Conservation (phyloP, 805 yeast genomes). For the Cyberlindnera veronae region DNA sequence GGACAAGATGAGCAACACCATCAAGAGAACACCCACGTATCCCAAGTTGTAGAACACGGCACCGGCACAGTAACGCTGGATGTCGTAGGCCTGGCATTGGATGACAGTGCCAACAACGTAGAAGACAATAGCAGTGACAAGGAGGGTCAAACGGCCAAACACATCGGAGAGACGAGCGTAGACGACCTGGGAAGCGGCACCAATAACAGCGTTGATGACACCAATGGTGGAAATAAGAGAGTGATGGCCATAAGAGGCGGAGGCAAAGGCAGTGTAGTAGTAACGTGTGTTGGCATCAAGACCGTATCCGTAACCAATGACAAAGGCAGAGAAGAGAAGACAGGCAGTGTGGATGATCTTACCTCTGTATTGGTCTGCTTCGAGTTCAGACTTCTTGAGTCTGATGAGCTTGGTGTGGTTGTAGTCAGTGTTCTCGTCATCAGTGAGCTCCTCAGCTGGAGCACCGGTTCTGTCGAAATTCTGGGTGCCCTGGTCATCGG, state of each 20-base stretch:
- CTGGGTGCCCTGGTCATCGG: too few species aligned
- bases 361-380: constrained; percentile 41
- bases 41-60: constrained; percentile 53
- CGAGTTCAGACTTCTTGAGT: constrained; percentile 1
- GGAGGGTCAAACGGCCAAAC: constrained; percentile 60
- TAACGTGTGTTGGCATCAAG: constrained; percentile 49
- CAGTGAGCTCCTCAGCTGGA: too few species aligned
- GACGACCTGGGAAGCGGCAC: constrained; percentile 63
- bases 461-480: too few species aligned
- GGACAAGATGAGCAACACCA: constrained; percentile 55
- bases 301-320: constrained; percentile 52
- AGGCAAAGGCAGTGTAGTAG: constrained; percentile 52
- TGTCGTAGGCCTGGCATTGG: constrained; percentile 56
- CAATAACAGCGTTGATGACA: constrained; percentile 55
- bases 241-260: constrained; percentile 49
- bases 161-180: constrained; percentile 62
- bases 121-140: constrained; percentile 47
- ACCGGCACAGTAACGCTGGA: constrained; percentile 61
- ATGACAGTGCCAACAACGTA: constrained; percentile 62
- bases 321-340: constrained; percentile 43
- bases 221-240: constrained; percentile 57
- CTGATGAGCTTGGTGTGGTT: constrained; percentile 4
- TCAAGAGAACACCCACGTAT: constrained; percentile 58
- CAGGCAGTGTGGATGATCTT: constrained; percentile 31
- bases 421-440: too few species aligned